phyloP scores from a whole-genome alignment of 768 basidiomycete species.

The Boletus sp. region DNA sequence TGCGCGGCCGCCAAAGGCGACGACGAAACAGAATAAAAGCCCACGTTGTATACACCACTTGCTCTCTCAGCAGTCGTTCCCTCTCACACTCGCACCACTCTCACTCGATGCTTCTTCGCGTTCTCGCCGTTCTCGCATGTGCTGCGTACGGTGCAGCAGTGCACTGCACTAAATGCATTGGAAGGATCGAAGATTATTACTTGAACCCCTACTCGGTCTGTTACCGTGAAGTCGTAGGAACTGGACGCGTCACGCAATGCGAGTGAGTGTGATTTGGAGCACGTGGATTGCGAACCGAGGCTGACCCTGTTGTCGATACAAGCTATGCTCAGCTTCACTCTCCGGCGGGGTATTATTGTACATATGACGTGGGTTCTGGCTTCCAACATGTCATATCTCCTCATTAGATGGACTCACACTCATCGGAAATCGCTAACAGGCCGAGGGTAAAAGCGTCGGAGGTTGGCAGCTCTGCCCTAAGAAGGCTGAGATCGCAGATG shows the following conservation, averaged over 20 bases:
- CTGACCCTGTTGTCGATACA: neutral
- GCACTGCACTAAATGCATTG: neutral
- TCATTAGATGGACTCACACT: neutral
- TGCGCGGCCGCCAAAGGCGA: neutral
- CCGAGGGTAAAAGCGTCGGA: neutral
- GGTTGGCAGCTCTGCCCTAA: neutral
- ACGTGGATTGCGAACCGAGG: neutral
- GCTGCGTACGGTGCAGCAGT: neutral
- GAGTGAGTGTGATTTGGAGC: neutral
- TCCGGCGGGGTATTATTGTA: neutral
- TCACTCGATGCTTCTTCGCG: neutral
- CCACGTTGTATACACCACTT: neutral
- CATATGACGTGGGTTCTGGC: constrained; percentile 1
- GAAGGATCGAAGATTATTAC: neutral
- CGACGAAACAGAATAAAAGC: neutral
- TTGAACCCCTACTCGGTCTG: neutral
- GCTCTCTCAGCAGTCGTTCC: neutral
- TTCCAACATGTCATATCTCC: neutral
- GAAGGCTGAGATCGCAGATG: neutral
- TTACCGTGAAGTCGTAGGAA: neutral
- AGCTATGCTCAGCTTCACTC: neutral
- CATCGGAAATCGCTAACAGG: neutral
- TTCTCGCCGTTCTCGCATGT: neutral
- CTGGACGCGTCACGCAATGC: neutral
- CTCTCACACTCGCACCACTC: neutral